Percentiles rank a stretch among this genome's conserved stretches.
Conservation (phyloP, 2,329 filamentous ascomycete genomes). For the Decorospora gaudefroyi region DNA sequence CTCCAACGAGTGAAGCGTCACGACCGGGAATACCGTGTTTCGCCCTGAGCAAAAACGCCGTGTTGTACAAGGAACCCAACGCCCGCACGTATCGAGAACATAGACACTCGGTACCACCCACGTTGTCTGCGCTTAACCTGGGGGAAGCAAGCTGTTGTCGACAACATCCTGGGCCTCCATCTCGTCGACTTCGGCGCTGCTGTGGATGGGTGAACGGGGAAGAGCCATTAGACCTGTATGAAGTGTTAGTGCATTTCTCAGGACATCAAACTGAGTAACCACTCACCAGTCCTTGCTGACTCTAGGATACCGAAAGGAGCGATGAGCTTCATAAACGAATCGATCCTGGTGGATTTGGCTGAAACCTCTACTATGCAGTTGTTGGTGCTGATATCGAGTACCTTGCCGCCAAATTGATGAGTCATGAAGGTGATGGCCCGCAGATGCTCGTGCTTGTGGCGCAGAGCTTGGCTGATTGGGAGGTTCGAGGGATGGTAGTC, state of each 20-base stretch:
- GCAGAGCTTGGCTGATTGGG: constrained; percentile 82
- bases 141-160: constrained; percentile 89
- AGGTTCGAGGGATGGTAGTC: constrained; percentile 92
- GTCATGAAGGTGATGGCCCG: constrained; percentile 95
- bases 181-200: constrained; percentile 69
- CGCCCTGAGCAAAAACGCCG: constrained; percentile 10
- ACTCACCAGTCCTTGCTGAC: constrained; percentile 79
- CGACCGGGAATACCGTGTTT: not conserved
- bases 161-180: constrained; percentile 96
- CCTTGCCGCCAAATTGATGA: constrained; percentile 97
- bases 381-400: constrained; percentile 95
- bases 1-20: not conserved
- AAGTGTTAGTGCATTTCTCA: constrained; percentile 23
- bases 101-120: constrained; percentile 3
- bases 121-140: constrained; percentile 63
- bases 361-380: constrained; percentile 98
- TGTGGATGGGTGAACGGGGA: constrained; percentile 85
- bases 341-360: constrained; percentile 89
- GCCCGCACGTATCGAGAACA: constrained; percentile 4
- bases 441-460: constrained; percentile 97
- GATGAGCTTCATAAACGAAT: constrained; percentile 96
- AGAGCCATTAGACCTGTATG: constrained; percentile 83
- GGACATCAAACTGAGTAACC: constrained; percentile 18
- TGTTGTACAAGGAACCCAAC: constrained; percentile 13
- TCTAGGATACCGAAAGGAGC: constrained; percentile 94